A percentile compares a stretch with the other conserved stretches of the same genome.
Conservation (phyloP, 371 early-diverging fungal species). For the Mucor velutinosus region DNA sequence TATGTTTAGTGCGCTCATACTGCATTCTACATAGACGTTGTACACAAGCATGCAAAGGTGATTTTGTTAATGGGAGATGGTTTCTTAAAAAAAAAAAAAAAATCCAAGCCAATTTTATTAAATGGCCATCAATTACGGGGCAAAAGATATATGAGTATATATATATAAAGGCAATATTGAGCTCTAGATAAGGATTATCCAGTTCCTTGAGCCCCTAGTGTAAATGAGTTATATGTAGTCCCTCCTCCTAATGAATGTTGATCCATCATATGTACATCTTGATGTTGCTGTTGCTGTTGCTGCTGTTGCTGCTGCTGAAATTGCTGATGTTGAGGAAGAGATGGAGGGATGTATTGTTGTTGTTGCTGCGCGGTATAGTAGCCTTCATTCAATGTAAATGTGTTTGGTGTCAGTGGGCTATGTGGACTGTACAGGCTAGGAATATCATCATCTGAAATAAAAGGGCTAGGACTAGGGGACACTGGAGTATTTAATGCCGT, state of each 20-base stretch:
- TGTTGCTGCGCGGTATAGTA: background rate
- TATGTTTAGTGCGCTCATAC: background rate
- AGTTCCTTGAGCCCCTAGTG: constrained; percentile 6
- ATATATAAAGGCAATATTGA: background rate
- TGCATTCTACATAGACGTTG: background rate
- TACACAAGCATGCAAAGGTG: background rate
- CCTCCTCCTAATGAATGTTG: constrained; percentile 6
- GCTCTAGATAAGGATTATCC: background rate
- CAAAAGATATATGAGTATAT: background rate
- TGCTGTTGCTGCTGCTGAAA: background rate
- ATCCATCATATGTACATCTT: constrained; percentile 6
- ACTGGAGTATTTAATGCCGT: constrained; percentile 38
- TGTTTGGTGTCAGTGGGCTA: constrained; percentile 17
- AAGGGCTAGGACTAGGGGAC: constrained; percentile 31
- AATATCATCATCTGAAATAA: constrained; percentile 32
- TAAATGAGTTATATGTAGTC: constrained; percentile 1
- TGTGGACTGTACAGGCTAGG: constrained; percentile 28
- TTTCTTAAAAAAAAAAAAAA: background rate
- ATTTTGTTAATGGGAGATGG: background rate
- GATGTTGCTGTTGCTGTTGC: background rate
- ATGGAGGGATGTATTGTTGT: background rate
- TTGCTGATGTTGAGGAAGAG: background rate
- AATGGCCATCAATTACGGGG: too few relatives aligned
- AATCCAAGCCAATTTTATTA: background rate
- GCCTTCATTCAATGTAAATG: constrained; percentile 6